Base-by-base conservation (phyloP, 495 filamentous ascomycete species). In the Penicillium odoratum region DNA sequence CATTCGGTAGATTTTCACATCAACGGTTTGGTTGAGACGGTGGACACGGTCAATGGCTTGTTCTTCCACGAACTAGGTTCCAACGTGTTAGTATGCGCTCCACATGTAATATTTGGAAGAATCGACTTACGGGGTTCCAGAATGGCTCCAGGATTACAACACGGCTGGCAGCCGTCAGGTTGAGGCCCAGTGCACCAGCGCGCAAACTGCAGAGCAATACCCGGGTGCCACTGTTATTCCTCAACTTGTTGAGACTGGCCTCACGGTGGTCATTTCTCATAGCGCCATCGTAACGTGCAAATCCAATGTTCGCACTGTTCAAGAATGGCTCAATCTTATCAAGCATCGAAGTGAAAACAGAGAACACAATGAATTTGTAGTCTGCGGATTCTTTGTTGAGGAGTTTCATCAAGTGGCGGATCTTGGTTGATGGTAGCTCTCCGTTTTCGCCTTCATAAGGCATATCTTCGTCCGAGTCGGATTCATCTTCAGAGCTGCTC, bases 31-130 rank as follows among this genome's bases (percentile, higher is more conserved):
- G 53, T 94, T 97, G 43, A 98, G 85, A 10, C 94, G 90, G 63
- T 98, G 94, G 46, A 98, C 94, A 44, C 94, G 92, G 70, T 98
- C 94, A 63, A 98, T 98, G 9, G 94, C 94, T 80, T 98, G 94
- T 71, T 97, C 94, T 81, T 98, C 94, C 28, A 98, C 89, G 62
- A 98, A 98, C 77, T 89, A 52, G 26, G 36, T 51, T 48, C 9
- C 9, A 59, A 8, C 57, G 33, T 1, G 55, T 77, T 65, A 73
- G 72, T 30, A 56, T 43, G 15, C 21, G 18, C 45, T 18, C 13
- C 4, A 56, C 30, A 44, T 13, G 45, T 36, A 26, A 18, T 10
- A 30, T 16, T 51, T n/a, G 25, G 8, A 33, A 34, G 5, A n/a
- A 10, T 55, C 26, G 40, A 79, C 85, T 73, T 81, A 89, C 85